These are phyloP conservation scores for Naganishia friedmannii DNA, from an alignment of 768 basidiomycete genomes.

Conservation along the genomic window DNA sequence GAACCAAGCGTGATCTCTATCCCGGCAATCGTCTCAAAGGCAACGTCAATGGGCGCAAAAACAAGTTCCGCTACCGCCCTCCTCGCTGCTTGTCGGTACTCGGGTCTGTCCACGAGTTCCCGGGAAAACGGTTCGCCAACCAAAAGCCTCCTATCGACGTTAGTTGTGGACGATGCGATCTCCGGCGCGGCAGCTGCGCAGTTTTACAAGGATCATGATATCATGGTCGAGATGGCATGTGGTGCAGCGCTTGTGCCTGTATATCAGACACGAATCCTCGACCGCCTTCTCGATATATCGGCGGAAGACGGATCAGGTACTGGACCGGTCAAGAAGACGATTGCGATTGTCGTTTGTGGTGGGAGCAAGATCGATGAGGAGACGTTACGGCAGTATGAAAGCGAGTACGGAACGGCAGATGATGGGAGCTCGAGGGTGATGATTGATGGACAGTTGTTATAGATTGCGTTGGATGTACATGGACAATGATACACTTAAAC, in stretches of 20 bases:
- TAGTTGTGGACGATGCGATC: conserved; percentile 29
- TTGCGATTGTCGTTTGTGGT: conserved; percentile 35
- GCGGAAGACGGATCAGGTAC: conserved; percentile 2
- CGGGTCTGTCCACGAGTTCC: not conserved
- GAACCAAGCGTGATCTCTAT: conserved; percentile 32
- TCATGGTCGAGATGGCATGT: conserved; percentile 31
- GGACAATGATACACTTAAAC: not conserved
- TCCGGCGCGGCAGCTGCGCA: conserved; percentile 25
- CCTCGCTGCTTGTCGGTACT: conserved; percentile 8
- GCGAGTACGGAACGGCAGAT: conserved; percentile 7
- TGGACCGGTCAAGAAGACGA: conserved; percentile 20
- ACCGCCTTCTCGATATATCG: not conserved
- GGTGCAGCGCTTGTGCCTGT: conserved; percentile 17
- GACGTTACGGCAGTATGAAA: conserved; percentile 22
- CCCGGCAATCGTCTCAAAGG: conserved; percentile 43
- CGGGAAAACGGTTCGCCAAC: not conserved
- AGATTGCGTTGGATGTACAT: not conserved
- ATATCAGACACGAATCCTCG: conserved; percentile 18
- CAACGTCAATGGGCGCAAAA: conserved; percentile 42
- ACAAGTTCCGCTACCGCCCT: conserved; percentile 16
- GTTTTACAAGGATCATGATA: conserved; percentile 20
- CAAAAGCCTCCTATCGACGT: not conserved
- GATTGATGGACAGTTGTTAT: conserved; percentile 1
- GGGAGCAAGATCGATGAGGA: conserved; percentile 30
- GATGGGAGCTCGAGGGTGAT: not conserved